Evolutionary conservation across 768 basidiomycete species (phyloP), one percentile per base, ranked within the genome.

Genomic region (Calvatia gigantea): DNA sequence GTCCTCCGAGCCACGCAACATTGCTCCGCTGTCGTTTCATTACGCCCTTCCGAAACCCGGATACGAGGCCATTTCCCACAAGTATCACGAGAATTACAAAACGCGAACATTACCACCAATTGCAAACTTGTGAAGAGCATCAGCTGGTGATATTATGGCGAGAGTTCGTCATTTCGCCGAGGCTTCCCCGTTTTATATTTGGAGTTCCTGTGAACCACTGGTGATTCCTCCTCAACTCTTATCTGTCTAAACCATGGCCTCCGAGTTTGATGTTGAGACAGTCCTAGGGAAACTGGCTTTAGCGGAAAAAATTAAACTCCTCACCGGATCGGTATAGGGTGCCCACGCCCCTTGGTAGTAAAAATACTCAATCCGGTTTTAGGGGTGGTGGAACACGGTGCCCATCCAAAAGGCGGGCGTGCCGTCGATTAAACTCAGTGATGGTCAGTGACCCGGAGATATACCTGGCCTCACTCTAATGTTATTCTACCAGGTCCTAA

Each of bases 371-470:
- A 21, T 11, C 49, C 11, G 49, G 17, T 46, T 8, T 27, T 55
- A 78, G 77, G 78, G 74, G 39, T 77, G 73, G 76, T 79, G 77
- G 78, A 73, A 77, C 43, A 79, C 78, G 2, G 65, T 74, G 42
- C 61, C 73, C 35, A 59, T 80, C 29, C 73, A 73, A 29, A 71
- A 73, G 33, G 70, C 66, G 35, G 75, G 69, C 0, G 61, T 80
- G 3, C 72, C 70, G 2, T 70, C 77, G 5, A 69, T 79, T 60
- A 66, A 77, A 41, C 68, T 80, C 64, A 78, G 75, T 58, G 78
- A 81, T 62, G 79, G 77, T 76, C 8, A 14, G 59, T 17, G 60
- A 54, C 45, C 7, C 33, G 44, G 6, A n/a, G 17, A 35, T 39
- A 11, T 31, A 19, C 21, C n/a, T 7, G 35, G 17, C 50, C 14